phyloP scores from a whole-genome alignment of 345 rosid species.

The Linum lewisii region DNA sequence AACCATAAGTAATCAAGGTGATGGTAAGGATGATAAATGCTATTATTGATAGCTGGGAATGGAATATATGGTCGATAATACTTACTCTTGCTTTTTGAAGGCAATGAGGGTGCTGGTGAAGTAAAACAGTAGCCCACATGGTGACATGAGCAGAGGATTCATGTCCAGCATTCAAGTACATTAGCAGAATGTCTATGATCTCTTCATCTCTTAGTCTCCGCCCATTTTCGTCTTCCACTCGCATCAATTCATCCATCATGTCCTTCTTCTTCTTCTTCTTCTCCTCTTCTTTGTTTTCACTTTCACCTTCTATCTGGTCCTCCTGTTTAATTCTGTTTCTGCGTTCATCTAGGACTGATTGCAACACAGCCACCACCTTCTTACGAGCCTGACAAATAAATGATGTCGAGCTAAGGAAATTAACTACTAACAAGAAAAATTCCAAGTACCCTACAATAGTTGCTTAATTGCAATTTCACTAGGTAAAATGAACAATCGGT shows the following conservation, averaged over 20 bases:
- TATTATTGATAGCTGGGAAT: no score
- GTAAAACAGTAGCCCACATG: constrained; percentile 73
- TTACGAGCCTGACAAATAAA: constrained; percentile 50
- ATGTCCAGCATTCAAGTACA: constrained; percentile 89
- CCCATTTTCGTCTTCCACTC: constrained; percentile 61
- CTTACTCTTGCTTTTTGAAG: constrained; percentile 56
- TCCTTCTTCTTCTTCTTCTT: constrained; percentile 32
- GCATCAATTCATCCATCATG: constrained; percentile 68
- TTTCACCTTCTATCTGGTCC: background rate
- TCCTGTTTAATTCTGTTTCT: constrained; percentile 16
- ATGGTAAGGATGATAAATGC: no score
- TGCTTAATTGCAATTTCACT: background rate
- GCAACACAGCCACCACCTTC: constrained; percentile 49
- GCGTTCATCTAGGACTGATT: constrained; percentile 47
- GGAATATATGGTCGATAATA: no score
- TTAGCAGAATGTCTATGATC: constrained; percentile 63
- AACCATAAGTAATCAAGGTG: no score
- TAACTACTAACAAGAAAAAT: background rate
- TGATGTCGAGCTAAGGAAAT: no score
- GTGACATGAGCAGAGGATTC: constrained; percentile 82
- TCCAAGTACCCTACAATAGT: background rate
- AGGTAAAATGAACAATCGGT: background rate
- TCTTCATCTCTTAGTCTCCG: constrained; percentile 53
- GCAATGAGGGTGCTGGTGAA: constrained; percentile 59
- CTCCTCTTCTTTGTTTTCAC: constrained; percentile 14